A percentile compares a stretch with the other conserved stretches of the same genome.
Conservation (phyloP, 1,284 basidiomycete genomes). For the Volvariella surrecta region DNA sequence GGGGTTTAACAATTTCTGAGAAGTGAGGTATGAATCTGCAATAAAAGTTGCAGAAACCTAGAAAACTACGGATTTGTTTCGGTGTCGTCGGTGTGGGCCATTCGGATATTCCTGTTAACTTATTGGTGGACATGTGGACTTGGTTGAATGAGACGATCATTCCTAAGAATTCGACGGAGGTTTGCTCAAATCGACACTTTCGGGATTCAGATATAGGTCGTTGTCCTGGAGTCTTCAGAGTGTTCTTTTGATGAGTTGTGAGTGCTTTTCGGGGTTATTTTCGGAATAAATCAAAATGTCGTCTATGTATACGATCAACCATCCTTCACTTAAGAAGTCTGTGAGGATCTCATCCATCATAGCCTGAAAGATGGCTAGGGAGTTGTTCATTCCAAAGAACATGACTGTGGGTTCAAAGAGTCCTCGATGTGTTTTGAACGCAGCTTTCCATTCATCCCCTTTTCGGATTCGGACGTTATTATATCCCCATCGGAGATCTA, state of each 20-base stretch:
- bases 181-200: constrained; percentile 30
- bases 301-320: constrained; percentile 6
- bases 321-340: background rate
- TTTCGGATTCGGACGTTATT: too few species aligned
- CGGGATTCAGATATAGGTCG: constrained; percentile 23
- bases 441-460: constrained; percentile 28
- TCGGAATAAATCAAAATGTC: constrained; percentile 13
- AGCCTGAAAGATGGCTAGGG: constrained; percentile 9
- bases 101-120: constrained; percentile 21
- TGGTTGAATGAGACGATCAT: constrained; percentile 22
- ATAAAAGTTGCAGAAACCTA: constrained; percentile 29
- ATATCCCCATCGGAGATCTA: too few species aligned
- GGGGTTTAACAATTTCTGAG: constrained; percentile 15
- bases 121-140: constrained; percentile 30
- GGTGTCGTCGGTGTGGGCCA: constrained; percentile 15
- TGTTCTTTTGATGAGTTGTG: constrained; percentile 17
- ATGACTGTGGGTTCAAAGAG: constrained; percentile 28
- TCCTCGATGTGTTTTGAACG: constrained; percentile 24
- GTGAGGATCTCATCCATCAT: constrained; percentile 10
- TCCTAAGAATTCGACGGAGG: constrained; percentile 30
- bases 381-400: constrained; percentile 27
- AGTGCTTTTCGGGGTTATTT: constrained; percentile 10
- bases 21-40: constrained; percentile 30
- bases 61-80: constrained; percentile 18
- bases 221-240: constrained; percentile 20